These are phyloP conservation scores for Rhamnella rubrinervis DNA, from an alignment of 331 rosid genomes.

Conservation along the genomic window DNA sequence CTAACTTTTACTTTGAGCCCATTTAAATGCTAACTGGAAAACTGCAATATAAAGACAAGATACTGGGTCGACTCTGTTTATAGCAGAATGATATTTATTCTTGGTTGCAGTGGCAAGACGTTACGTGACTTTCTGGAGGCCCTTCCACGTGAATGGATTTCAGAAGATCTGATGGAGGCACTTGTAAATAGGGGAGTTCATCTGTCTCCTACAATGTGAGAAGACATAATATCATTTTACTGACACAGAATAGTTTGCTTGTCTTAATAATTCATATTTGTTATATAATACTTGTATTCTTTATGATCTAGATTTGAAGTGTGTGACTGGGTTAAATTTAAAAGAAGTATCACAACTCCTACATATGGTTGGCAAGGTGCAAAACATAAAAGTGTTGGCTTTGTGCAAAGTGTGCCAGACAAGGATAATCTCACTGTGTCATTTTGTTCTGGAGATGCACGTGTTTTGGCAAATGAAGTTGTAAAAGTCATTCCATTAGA, in stretches of 20 bases:
- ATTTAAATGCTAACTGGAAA: neutral
- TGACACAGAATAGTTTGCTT: neutral
- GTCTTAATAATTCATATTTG: neutral
- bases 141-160: slow-evolving; percentile 94
- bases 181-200: slow-evolving; percentile 66
- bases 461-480: slow-evolving; percentile 77
- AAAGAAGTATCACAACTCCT: slow-evolving; percentile 72
- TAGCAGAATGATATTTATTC: slow-evolving; percentile 20
- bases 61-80: neutral
- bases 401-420: slow-evolving; percentile 83
- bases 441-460: slow-evolving; percentile 93
- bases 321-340: slow-evolving; percentile 95
- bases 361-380: slow-evolving; percentile 92
- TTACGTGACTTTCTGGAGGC: slow-evolving; percentile 84
- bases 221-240: slow-evolving; percentile 24
- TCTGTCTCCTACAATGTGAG: slow-evolving; percentile 79
- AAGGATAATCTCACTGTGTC: slow-evolving; percentile 74
- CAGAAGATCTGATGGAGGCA: slow-evolving; percentile 95
- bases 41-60: neutral
- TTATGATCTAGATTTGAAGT: slow-evolving; percentile 63
- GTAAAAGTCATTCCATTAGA: slow-evolving; percentile 89
- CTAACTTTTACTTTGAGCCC: neutral
- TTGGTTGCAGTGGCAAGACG: slow-evolving; percentile 80
- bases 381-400: slow-evolving; percentile 80
- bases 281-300: slow-evolving; percentile 12